Evolutionary conservation across 2,329 filamentous ascomycete species (phyloP), one percentile per base, ranked within the genome.

Genomic region (Penicillium hordei): DNA sequence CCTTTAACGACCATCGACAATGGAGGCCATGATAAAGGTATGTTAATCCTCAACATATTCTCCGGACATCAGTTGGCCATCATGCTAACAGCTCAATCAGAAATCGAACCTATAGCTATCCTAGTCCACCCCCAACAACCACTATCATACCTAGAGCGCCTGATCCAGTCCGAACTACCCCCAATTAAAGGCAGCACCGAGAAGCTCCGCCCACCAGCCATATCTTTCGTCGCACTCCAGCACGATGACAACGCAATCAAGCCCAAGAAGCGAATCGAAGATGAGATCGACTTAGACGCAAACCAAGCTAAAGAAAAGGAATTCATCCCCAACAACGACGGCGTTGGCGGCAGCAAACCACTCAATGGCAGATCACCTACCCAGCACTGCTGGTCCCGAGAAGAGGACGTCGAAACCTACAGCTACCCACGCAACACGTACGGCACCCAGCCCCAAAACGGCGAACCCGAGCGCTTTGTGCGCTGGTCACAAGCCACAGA

Each of bases 81-180:
- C 21, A 27, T 36, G 5, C 60, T 66, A 38, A 66, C 34, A 10
- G 13, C 25, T 2, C 21, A 21, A 12, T 8, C 39, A 75, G 83
- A 87, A 48, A 86, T 93, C n/a, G 90, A 95, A 65, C 91, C 92
- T 0, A 80, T 96, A 13, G 92, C 92, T 0, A 82, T 96, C 0
- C 84, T 96, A 2, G 83, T 96, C 0, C 93, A 96, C 66, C 92
- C 93, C 0, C 90, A 95, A 61, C 93, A 97, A 70, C 93, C 93
- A 0, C 82, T 97, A 3, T 96, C 91, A 9, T 96, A 96, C 72
- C 86, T 96, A 42, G 91, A 96, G 72, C 86, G 91, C 9, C 79
- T 97, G 3, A 93, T 97, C 46, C 93, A 96, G 70, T 89, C 91
- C 52, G 93, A 96, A 73, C 80, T 96, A 0, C 90, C 91, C 0